Evolutionary conservation across 768 basidiomycete genomes (phyloP).

Genomic region (Crepidotus variabilis): DNA sequence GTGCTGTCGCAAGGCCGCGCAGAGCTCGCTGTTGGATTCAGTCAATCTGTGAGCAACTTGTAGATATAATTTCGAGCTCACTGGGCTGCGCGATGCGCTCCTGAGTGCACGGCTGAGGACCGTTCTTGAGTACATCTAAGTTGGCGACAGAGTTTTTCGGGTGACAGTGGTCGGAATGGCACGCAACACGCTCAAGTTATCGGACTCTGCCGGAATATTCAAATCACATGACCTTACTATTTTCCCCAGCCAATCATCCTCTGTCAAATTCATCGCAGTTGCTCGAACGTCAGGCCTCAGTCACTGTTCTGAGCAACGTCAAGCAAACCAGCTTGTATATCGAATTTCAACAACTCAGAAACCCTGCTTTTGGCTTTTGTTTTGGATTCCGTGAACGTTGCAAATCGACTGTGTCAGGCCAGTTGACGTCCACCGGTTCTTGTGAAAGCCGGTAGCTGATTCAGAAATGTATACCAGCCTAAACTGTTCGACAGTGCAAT

Average conservation of each 20-base stretch:
- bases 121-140: conserved; percentile 35
- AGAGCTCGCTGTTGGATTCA: conserved; percentile 39
- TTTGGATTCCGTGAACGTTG: no score
- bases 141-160: conserved; percentile 23
- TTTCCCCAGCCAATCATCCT: neutral
- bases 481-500: no score
- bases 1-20: conserved; percentile 74
- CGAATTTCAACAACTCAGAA: no score
- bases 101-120: conserved; percentile 40
- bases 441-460: no score
- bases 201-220: conserved; percentile 25
- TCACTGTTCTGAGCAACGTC: no score
- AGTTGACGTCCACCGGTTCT: no score
- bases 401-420: no score
- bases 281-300: no score
- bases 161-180: conserved; percentile 11
- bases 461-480: no score
- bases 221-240: conserved; percentile 12
- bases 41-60: conserved; percentile 2
- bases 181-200: conserved; percentile 16
- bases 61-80: conserved; percentile 16
- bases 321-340: no score
- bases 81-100: conserved; percentile 36
- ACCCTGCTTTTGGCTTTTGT: no score
- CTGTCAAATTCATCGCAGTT: neutral